Evolutionary conservation across 2,329 filamentous ascomycete species (phyloP), one percentile per base, ranked within the genome.

Genomic region (Ploettnerulaceae sp.): DNA sequence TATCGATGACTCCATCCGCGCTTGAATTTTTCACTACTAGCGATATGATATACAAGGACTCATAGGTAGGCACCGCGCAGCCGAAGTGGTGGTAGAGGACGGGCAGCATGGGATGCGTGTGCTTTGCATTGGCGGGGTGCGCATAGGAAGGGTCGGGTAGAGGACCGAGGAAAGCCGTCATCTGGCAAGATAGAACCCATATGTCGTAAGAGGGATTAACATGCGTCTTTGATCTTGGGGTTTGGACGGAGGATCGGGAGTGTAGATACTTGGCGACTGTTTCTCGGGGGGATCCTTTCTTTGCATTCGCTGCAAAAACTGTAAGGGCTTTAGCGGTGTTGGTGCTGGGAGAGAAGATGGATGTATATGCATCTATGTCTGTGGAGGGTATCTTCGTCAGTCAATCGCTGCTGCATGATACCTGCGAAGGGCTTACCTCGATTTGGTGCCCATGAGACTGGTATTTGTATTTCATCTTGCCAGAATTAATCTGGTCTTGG

Each of bases 51-150:
- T 75, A 69, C 9, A 89, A 67, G 1, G 76, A 71, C 57, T 87
- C 82, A 63, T 84, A 82, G 7, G 76, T 78, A 0, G 85, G 85
- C 15, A 80, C 80, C 1, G 77, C 76, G 66, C 84, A 89, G 40
- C 84, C 84, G 63, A 89, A 89, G 65, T 89, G 84, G 66, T 89
- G 84, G 73, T 88, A 89, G 45, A 88, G 72, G 14, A 89, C 70
- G 2, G 84, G 84, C 7, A 89, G 72, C 5, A 86, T 71, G 56
- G 84, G 82, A 65, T 89, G 85, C 39, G 75, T 76, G 49, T 71
- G 74, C 42, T 70, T 72, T 3, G 76, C 72, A 20, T 71, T 66
- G 12, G 69, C 71, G 3, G 81, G 57, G 36, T 53, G 28, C 9
- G 51, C 51, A 47, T 60, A 61, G 76, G 26, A 67, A 66, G 11